Conservation (phyloP, 1,284 basidiomycete species). For the Marasmius tenuissimus region DNA sequence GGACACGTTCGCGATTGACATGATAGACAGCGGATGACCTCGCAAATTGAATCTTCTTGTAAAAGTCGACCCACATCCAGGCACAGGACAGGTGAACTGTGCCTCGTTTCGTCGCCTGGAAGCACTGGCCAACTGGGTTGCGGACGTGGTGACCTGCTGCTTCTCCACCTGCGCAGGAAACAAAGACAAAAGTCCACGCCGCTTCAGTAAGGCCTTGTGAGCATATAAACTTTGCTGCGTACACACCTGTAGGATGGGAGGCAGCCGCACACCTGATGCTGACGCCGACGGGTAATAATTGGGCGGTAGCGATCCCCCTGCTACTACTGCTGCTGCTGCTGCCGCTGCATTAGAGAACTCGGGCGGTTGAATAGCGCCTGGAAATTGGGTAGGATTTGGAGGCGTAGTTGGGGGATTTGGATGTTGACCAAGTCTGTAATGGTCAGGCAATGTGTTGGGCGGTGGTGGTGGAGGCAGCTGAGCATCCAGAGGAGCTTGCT, state of each 20-base stretch:
- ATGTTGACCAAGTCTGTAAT: neutral
- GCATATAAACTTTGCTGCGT: neutral
- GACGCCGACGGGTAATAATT: constrained; percentile 54
- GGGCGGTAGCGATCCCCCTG: constrained; percentile 35
- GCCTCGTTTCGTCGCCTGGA: constrained; percentile 89
- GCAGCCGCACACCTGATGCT: constrained; percentile 64
- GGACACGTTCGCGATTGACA: constrained; percentile 14
- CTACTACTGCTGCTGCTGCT: constrained; percentile 21
- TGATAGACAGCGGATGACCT: constrained; percentile 47
- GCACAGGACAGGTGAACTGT: constrained; percentile 90
- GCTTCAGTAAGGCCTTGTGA: neutral
- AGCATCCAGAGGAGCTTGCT: neutral
- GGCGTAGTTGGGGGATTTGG: constrained; percentile 7
- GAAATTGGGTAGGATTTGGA: constrained; percentile 46
- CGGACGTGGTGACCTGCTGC: constrained; percentile 90
- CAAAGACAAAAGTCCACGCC: neutral
- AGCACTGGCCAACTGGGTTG: constrained; percentile 91
- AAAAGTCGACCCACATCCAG: constrained; percentile 94
- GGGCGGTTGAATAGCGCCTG: constrained; percentile 39
- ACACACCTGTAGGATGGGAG: constrained; percentile 61
- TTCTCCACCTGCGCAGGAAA: constrained; percentile 67
- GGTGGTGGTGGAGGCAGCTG: neutral
- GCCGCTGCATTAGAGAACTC: constrained; percentile 22
- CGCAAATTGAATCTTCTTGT: constrained; percentile 83
- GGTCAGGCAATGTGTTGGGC: neutral